phyloP scores from a whole-genome alignment of 257 asterid genomes.

The Datura wrightii region DNA sequence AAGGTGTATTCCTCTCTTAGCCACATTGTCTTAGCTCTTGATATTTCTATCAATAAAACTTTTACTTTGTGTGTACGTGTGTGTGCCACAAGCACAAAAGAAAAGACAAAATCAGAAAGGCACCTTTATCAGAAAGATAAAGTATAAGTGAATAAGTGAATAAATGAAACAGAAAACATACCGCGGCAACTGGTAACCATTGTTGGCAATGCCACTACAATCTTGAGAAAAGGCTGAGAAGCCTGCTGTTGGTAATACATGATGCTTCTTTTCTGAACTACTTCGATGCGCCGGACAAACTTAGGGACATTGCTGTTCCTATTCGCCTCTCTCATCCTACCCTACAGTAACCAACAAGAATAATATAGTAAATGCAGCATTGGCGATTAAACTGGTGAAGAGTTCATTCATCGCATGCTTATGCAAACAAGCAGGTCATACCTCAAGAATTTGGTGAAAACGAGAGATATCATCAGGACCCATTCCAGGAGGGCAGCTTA shows the following conservation, averaged over 20 bases:
- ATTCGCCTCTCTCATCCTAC: conserved; percentile 81
- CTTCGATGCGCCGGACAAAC: conserved; percentile 77
- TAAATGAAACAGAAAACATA: conserved; percentile 41
- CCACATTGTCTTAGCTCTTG: not conserved
- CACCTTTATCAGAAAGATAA: not conserved
- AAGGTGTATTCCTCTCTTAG: too few species aligned
- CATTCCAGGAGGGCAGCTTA: conserved; percentile 93
- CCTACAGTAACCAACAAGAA: conserved; percentile 50
- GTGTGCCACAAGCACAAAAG: conserved; percentile 25
- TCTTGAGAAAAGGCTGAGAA: conserved; percentile 84
- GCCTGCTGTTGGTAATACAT: conserved; percentile 88
- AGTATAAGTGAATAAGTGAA: not conserved
- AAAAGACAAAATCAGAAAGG: conserved; percentile 1
- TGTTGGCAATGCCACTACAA: conserved; percentile 95
- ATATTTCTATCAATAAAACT: not conserved
- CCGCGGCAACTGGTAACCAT: conserved; percentile 98
- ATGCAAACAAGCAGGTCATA: conserved; percentile 34
- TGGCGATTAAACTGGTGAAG: conserved; percentile 25
- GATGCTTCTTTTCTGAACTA: conserved; percentile 85
- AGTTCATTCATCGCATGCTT: conserved; percentile 6
- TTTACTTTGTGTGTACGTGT: not conserved
- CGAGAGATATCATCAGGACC: conserved; percentile 95
- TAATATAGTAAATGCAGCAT: conserved; percentile 13
- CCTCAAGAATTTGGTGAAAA: conserved; percentile 94
- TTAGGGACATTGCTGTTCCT: conserved; percentile 71